Percentiles rank a stretch among this genome's conserved stretches.
Conservation (phyloP, 192 early-diverging fungal species). For the Linnemannia zychae region DNA sequence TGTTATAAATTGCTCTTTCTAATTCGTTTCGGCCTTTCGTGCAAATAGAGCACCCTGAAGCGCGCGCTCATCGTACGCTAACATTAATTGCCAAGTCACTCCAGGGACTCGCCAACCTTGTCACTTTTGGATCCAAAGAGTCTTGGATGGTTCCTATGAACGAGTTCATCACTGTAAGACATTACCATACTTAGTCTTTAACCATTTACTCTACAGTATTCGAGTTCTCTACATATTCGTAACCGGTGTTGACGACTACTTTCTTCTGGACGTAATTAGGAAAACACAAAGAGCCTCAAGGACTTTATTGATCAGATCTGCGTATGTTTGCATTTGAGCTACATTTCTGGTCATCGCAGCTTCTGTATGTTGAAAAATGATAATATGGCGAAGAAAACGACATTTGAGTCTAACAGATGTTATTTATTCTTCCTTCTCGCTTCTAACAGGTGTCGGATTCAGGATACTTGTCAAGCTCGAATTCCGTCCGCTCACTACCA, state of each 20-base stretch:
- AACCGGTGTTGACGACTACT: neutral
- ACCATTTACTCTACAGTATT: too few species aligned
- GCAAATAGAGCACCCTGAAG: conserved; percentile 68
- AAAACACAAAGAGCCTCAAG: conserved; percentile 70
- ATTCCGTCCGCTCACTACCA: conserved; percentile 29
- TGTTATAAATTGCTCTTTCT: neutral
- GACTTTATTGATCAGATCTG: conserved; percentile 73
- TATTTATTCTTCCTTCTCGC: neutral
- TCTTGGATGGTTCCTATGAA: conserved; percentile 78
- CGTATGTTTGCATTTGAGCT: conserved; percentile 24
- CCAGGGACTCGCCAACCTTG: conserved; percentile 77
- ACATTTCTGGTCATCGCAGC: too few species aligned
- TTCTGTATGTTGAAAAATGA: too few species aligned
- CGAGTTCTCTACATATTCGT: too few species aligned
- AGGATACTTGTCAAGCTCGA: conserved; percentile 26
- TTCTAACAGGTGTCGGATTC: conserved; percentile 18
- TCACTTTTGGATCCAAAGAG: conserved; percentile 73
- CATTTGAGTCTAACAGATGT: neutral
- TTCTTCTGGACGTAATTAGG: conserved; percentile 40
- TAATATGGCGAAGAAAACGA: too few species aligned
- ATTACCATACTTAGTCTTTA: neutral
- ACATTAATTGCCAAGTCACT: conserved; percentile 82
- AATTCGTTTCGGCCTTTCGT: neutral
- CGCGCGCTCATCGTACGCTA: conserved; percentile 69
- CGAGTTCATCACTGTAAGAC: conserved; percentile 65